Conservation (phyloP, 2,329 filamentous ascomycete genomes). For the Fusarium sp. region DNA sequence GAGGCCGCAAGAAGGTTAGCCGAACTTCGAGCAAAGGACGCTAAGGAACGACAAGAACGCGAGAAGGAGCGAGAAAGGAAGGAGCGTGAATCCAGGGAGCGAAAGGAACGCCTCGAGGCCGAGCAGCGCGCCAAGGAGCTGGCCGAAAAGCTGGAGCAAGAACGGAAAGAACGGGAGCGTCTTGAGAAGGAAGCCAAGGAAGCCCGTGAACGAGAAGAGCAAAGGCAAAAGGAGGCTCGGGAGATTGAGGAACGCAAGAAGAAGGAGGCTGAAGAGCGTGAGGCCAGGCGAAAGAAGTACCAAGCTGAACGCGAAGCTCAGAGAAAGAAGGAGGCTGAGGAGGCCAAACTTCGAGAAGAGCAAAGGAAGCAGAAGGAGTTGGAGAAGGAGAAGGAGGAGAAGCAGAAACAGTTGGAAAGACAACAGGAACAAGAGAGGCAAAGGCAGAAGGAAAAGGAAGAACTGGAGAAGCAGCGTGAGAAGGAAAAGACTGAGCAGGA, state of each 20-base stretch:
- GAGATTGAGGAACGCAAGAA: constrained; percentile 51
- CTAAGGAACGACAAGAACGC: constrained; percentile 61
- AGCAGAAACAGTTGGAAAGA: constrained; percentile 57
- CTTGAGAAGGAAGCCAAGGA: constrained; percentile 62
- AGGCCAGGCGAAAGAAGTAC: constrained; percentile 52
- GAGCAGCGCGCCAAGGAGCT: constrained; percentile 50
- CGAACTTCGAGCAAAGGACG: constrained; percentile 71
- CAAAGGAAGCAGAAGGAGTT: constrained; percentile 59
- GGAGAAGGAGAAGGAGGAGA: constrained; percentile 50
- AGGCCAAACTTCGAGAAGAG: constrained; percentile 42
- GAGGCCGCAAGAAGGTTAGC: constrained; percentile 68
- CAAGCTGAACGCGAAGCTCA: constrained; percentile 39
- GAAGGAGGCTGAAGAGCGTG: constrained; percentile 57
- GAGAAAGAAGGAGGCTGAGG: constrained; percentile 45
- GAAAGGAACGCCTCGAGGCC: constrained; percentile 48
- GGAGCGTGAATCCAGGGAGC: constrained; percentile 54
- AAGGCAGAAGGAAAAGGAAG: constrained; percentile 51
- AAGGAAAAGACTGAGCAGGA: constrained; percentile 51
- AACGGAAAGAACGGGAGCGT: constrained; percentile 59
- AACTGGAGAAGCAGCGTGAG: constrained; percentile 19
- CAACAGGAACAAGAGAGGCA: constrained; percentile 58
- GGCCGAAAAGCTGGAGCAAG: constrained; percentile 57
- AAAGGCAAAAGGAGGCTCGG: constrained; percentile 61
- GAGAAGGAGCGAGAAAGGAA: constrained; percentile 57
- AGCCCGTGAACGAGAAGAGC: constrained; percentile 54